Conservation (phyloP, 1,284 basidiomycete genomes). For the Marasmius oreades region DNA sequence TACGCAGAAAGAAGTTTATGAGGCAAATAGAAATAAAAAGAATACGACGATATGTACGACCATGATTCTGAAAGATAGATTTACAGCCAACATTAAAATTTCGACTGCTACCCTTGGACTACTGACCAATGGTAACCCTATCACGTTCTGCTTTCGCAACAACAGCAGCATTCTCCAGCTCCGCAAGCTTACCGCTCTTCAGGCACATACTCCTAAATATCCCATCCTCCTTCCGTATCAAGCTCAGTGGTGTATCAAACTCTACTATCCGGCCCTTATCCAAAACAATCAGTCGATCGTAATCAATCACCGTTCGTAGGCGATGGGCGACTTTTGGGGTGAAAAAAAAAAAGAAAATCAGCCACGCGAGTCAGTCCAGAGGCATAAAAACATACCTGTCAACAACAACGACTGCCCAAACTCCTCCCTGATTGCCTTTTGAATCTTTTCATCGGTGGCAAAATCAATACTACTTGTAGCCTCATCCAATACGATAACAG, state of each 20-base stretch:
- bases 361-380: neutral
- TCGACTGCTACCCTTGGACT: no score
- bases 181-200: conserved; percentile 74
- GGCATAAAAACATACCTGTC: conserved; percentile 39
- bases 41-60: no score
- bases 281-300: conserved; percentile 79
- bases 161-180: conserved; percentile 63
- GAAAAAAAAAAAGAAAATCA: conserved; percentile 2
- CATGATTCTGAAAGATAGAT: no score
- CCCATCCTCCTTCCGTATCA: conserved; percentile 71
- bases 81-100: no score
- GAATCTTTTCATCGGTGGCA: conserved; percentile 75
- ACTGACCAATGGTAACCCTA: no score
- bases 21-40: no score
- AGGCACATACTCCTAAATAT: conserved; percentile 80
- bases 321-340: conserved; percentile 58
- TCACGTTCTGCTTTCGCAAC: conserved; percentile 38
- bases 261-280: conserved; percentile 79
- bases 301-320: conserved; percentile 70
- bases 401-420: conserved; percentile 62
- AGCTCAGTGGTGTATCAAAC: conserved; percentile 77
- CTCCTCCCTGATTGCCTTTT: conserved; percentile 76
- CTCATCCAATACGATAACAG: conserved; percentile 83
- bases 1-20: no score
- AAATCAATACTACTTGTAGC: conserved; percentile 78